A percentile compares a stretch with the other conserved stretches of the same genome.
Evolutionary conservation across 1,139 yeast genomes (phyloP).

Genomic region (Hyphopichia pseudoburtonii): DNA sequence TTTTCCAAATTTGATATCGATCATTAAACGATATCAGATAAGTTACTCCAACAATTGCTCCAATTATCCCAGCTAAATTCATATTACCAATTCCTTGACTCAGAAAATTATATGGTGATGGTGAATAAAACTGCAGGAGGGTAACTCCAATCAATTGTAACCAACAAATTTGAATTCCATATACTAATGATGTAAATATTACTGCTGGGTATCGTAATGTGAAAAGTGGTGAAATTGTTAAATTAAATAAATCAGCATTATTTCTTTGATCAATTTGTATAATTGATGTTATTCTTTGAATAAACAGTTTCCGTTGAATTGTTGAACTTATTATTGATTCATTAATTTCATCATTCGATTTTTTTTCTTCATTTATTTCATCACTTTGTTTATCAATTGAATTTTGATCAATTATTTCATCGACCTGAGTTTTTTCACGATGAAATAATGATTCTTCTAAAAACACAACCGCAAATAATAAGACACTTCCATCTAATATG

Average conservation of each 20-base stretch:
- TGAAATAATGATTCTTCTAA: slow-evolving; percentile 4
- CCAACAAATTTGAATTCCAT: slow-evolving; percentile 8
- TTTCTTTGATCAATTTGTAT: slow-evolving; percentile 6
- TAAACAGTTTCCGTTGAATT: slow-evolving; percentile 1
- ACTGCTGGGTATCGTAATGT: slow-evolving; percentile 7
- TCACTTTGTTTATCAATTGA: not conserved
- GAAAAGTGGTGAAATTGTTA: slow-evolving; percentile 7
- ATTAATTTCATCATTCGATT: too few species aligned
- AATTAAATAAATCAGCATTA: slow-evolving; percentile 11
- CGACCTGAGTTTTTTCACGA: slow-evolving; percentile 1
- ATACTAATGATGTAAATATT: slow-evolving; percentile 1
- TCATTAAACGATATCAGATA: slow-evolving; percentile 2
- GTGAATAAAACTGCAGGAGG: slow-evolving; percentile 4
- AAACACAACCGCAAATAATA: slow-evolving; percentile 8
- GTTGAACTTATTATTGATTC: not conserved
- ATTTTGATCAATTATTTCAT: slow-evolving; percentile 1
- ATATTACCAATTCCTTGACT: slow-evolving; percentile 5
- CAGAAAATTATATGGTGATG: slow-evolving; percentile 6
- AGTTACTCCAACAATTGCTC: slow-evolving; percentile 3
- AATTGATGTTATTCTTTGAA: not conserved
- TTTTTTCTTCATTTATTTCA: not conserved
- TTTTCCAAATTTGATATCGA: slow-evolving; percentile 2
- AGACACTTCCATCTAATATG: slow-evolving; percentile 12
- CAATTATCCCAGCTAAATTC: slow-evolving; percentile 6
- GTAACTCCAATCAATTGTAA: slow-evolving; percentile 4